Conservation (phyloP, 2,329 filamentous ascomycete species). For the Eutypa lata region DNA sequence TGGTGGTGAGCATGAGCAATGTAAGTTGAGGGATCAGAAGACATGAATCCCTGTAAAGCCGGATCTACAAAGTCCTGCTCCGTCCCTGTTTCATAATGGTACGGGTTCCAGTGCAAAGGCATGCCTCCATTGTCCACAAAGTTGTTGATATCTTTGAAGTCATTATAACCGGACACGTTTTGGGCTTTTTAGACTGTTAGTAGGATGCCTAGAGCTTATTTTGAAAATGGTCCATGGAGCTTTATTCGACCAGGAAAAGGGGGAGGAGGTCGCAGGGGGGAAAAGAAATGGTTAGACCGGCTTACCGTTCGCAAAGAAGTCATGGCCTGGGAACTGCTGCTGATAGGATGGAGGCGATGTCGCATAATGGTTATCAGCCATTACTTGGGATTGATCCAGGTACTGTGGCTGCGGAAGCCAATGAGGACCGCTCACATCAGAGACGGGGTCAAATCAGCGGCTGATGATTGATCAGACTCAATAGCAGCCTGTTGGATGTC, state of each 20-base stretch:
- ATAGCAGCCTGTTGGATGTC: conserved; percentile 22
- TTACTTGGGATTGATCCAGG: conserved; percentile 13
- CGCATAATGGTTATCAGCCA: conserved; percentile 17
- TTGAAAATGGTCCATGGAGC: no score
- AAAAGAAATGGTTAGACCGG: neutral
- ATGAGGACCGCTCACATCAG: conserved; percentile 28
- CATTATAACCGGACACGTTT: conserved; percentile 21
- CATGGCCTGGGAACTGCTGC: conserved; percentile 21
- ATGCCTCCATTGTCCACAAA: conserved; percentile 18
- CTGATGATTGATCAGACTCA: conserved; percentile 25
- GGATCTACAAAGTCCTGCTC: conserved; percentile 29
- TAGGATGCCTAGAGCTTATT: neutral
- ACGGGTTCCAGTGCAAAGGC: conserved; percentile 22
- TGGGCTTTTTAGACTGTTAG: conserved; percentile 24
- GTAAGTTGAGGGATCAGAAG: conserved; percentile 20
- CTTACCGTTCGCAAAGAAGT: conserved; percentile 26
- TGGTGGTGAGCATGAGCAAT: neutral
- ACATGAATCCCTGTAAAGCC: conserved; percentile 21
- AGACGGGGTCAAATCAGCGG: conserved; percentile 29
- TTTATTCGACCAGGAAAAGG: no score
- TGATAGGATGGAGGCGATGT: conserved; percentile 17
- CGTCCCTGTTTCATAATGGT: conserved; percentile 17
- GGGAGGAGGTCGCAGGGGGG: no score
- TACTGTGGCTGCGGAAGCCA: conserved; percentile 22
- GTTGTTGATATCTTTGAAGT: conserved; percentile 20